These are phyloP conservation scores for Chalciporus sp. DNA, from an alignment of 1,284 basidiomycete species.

Conservation along the genomic window DNA sequence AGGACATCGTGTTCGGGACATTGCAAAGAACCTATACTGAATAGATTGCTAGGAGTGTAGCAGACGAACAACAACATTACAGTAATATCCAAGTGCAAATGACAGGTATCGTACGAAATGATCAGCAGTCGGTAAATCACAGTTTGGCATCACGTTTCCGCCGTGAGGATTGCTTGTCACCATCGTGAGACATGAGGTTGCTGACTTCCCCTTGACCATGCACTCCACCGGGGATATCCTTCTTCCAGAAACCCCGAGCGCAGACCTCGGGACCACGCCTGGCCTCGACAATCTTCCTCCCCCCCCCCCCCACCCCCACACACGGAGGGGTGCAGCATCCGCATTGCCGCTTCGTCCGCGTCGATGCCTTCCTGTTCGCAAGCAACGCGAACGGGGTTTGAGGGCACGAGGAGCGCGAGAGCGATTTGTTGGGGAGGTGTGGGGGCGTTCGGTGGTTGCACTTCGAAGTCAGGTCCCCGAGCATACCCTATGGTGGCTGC, in stretches of 20 bases:
- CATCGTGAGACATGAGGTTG: slow-evolving; percentile 5
- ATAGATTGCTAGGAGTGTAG: too few species aligned
- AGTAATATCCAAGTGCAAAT: too few species aligned
- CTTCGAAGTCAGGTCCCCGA: slow-evolving; percentile 63
- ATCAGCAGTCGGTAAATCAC: slow-evolving; percentile 8
- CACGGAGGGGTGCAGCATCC: slow-evolving; percentile 14
- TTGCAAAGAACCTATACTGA: too few species aligned
- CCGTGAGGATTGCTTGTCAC: slow-evolving; percentile 4
- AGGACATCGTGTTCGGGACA: too few species aligned
- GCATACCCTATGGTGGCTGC: slow-evolving; percentile 70
- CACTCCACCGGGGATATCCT: not conserved
- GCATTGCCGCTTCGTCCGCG: slow-evolving; percentile 15
- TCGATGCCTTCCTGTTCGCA: slow-evolving; percentile 32
- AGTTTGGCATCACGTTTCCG: slow-evolving; percentile 27
- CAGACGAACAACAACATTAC: too few species aligned
- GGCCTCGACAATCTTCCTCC: slow-evolving; percentile 18
- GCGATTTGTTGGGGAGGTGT: slow-evolving; percentile 59
- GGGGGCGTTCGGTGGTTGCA: slow-evolving; percentile 57
- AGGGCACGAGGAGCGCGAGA: slow-evolving; percentile 48
- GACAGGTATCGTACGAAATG: too few species aligned
- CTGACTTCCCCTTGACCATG: slow-evolving; percentile 9
- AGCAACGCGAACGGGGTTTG: slow-evolving; percentile 26
- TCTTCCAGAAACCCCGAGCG: not conserved
- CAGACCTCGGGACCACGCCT: not conserved
- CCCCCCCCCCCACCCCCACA: slow-evolving; percentile 9